These are phyloP conservation scores for Furcasterigmium sp. DNA, from an alignment of 2,329 filamentous ascomycete species.

Conservation along the genomic window DNA sequence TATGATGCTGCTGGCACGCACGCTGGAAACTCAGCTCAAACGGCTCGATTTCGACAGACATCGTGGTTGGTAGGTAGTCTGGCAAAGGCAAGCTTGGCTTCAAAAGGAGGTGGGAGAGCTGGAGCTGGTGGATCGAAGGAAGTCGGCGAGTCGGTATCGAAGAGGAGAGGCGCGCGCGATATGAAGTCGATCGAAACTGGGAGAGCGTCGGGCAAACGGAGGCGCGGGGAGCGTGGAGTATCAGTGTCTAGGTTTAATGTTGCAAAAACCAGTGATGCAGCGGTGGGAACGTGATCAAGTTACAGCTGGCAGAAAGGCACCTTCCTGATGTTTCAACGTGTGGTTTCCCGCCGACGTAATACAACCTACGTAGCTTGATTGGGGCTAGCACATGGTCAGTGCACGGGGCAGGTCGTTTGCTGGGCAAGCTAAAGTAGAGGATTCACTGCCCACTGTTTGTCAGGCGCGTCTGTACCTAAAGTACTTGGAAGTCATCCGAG, in stretches of 20 bases:
- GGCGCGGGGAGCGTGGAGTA: constrained; percentile 7
- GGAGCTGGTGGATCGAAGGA: constrained; percentile 3
- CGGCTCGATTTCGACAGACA: constrained; percentile 94
- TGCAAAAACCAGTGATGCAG: neutral
- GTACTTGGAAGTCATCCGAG: no score
- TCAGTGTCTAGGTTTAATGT: constrained; percentile 6
- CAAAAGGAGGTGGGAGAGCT: constrained; percentile 9
- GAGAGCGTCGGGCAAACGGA: constrained; percentile 7
- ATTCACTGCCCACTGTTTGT: neutral
- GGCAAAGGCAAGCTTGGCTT: no score
- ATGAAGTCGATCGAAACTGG: neutral
- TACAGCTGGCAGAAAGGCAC: constrained; percentile 1
- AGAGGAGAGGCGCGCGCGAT: constrained; percentile 3
- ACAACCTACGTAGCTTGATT: neutral
- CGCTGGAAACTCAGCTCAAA: constrained; percentile 89
- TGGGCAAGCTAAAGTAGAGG: neutral
- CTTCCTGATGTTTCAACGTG: neutral
- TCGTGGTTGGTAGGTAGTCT: constrained; percentile 38
- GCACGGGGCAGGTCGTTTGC: no score
- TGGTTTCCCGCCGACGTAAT: neutral
- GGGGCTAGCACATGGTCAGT: neutral
- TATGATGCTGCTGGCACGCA: constrained; percentile 42
- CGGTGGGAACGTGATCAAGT: constrained; percentile 4
- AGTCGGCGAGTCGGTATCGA: no score
- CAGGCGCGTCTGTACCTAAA: no score